Evolutionary conservation across 2,329 filamentous ascomycete genomes (phyloP).

Genomic region (Stemphylium vesicarium): DNA sequence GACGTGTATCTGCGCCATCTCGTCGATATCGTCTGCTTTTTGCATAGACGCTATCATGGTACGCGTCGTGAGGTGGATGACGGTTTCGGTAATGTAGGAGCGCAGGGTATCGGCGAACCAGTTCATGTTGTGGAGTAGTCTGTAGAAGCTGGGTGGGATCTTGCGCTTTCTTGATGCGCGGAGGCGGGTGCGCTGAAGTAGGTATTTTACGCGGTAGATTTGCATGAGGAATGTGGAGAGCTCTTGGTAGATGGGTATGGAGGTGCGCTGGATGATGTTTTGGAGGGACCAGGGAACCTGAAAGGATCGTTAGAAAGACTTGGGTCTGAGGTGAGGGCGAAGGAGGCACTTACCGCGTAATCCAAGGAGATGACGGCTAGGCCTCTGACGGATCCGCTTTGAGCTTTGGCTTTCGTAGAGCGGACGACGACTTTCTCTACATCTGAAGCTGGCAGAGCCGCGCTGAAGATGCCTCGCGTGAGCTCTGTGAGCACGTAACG

Average conservation of each 20-base stretch:
- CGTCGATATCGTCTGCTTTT: slow-evolving; percentile 74
- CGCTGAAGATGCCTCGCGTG: slow-evolving; percentile 72
- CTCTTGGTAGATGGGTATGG: slow-evolving; percentile 70
- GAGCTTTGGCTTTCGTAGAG: slow-evolving; percentile 54
- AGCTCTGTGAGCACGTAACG: slow-evolving; percentile 80
- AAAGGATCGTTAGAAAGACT: background rate
- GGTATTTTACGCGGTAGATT: slow-evolving; percentile 71
- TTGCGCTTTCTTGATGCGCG: slow-evolving; percentile 13
- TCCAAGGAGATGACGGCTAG: slow-evolving; percentile 69
- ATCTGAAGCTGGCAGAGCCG: slow-evolving; percentile 59
- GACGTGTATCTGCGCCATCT: slow-evolving; percentile 75
- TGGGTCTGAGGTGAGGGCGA: background rate
- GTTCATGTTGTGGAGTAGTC: slow-evolving; percentile 71
- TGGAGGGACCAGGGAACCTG: slow-evolving; percentile 63
- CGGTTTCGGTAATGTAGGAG: slow-evolving; percentile 76
- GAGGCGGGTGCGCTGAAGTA: slow-evolving; percentile 63
- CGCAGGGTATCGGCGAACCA: slow-evolving; percentile 81
- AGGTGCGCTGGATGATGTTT: slow-evolving; percentile 74
- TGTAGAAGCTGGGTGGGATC: slow-evolving; percentile 46
- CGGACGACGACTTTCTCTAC: slow-evolving; percentile 67
- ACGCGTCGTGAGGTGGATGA: slow-evolving; percentile 66
- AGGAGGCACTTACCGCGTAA: slow-evolving; percentile 66
- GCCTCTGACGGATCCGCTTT: slow-evolving; percentile 65
- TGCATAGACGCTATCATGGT: slow-evolving; percentile 65
- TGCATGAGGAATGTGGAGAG: slow-evolving; percentile 81